Evolutionary conservation across 768 basidiomycete genomes (phyloP), one percentile per base, ranked within the genome.

Genomic region (Lyophyllum semitale): DNA sequence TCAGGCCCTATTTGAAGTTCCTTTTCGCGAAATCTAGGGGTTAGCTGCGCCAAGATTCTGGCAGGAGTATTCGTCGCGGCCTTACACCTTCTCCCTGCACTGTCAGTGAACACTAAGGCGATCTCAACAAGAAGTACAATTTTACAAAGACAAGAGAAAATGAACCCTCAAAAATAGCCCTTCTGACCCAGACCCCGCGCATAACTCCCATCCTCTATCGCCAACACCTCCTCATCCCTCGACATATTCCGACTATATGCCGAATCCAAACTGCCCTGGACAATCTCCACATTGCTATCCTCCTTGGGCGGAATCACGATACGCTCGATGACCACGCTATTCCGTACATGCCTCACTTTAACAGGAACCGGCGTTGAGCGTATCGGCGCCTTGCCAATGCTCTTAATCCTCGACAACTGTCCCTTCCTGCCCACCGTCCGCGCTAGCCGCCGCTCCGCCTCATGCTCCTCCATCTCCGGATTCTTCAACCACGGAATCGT

Each of bases 341-440:
- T 65, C n/a, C 66, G 64, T n/a, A 62, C 45, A 48, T 60, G 58
- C 11, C 55, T 56, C n/a, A 59, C 54, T 11, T 38, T 66, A 7
- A 66, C 65, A 18, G 73, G 71, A 8, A 63, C 58, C 7, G 74
- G 79, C 25, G 73, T 77, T 2, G 40, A 59, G 53, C 67, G 67
- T 50, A 65, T 67, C 2, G 75, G 74, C 40, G 67, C 76, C 40
- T 59, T 73, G 2, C 79, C 78, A 32, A 75, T 65, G 51, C 69
- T 77, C 68, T 73, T 79, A 53, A 79, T 70, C 48, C 72, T 68
- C 17, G 63, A 44, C 11, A 63, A 23, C 11, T 55, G 61, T 11
- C 48, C 38, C 38, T 51, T 57, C 48, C 58, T 59, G 56, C 43
- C 62, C 26, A 56, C 45, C 20, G 50, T 55, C 2, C 48, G 54